Base-by-base conservation (phyloP, 306 rosid species). In the Purshia tridentata region DNA sequence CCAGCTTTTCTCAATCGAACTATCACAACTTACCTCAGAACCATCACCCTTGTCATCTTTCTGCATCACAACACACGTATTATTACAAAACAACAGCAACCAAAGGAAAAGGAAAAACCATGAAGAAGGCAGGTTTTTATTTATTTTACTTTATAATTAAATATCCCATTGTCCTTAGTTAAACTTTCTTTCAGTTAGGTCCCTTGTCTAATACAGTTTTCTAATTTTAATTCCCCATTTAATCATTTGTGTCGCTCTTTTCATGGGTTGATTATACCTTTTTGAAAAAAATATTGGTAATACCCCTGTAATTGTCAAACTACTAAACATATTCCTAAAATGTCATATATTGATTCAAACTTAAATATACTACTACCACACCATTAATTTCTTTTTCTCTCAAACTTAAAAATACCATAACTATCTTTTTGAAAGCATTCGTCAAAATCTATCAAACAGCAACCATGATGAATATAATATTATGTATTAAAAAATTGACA, bases 31-130 rank as follows among this genome's bases (percentile, higher is more conserved):
- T 65, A 39, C 40, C 56, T 19, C 59, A 47, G 74, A 72, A 3
- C 55, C 52, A 20, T 63, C 78, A 58, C 35, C 44, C 55, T 79
- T 72, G 13, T 77, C 76, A 74, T 77, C 91, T 42, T 68, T 77
- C 98, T 89, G 89, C 85, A 84, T 70, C 80, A 80, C 65, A 81
- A 41, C 74, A 63, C 35, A 18, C 20, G 19, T 68, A 57, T 59
- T 44, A 9, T 55, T 6, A 7, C 59, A 29, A 63, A 35, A 47
- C 49, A 12, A 55, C 60, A 20, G 56, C 16, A 44, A 49, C 37
- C 12, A 67, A 16, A 44, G 4, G 18, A 19, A 12, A 44, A 18
- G 22, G 18, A 16, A 47, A 72, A 7, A 50, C 49, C 57, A 57
- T 7, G 7, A 68, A 13, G 16, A 67, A 37, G 56, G 22, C 14